A percentile compares a stretch with the other conserved stretches of the same genome.
These are phyloP conservation scores for Fimicolochytrium jonesii DNA, from an alignment of 192 early-diverging fungal genomes.

Conservation along the genomic window DNA sequence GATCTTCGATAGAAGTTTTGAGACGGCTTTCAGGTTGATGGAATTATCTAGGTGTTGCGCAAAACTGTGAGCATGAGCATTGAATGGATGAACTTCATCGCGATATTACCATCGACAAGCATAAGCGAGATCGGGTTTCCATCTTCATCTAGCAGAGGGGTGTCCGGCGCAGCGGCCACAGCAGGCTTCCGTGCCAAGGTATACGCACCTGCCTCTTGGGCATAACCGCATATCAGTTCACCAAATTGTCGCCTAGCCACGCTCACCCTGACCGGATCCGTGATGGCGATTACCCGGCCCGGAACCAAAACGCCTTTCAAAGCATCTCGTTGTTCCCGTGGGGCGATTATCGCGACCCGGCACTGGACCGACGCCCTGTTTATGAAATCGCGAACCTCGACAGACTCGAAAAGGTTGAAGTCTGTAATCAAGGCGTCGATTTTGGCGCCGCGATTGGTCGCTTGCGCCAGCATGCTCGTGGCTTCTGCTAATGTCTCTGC, in stretches of 20 bases:
- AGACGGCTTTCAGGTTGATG: slow-evolving; percentile 26
- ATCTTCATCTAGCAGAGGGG: neutral
- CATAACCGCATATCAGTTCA: no score
- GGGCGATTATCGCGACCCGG: neutral
- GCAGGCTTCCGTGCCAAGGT: no score
- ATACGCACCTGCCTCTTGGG: no score
- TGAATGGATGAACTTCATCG: no score
- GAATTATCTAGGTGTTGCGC: slow-evolving; percentile 12
- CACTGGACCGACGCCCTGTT: no score
- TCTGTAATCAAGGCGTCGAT: neutral
- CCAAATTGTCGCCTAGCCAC: no score
- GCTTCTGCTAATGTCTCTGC: neutral
- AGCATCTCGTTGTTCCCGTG: slow-evolving; percentile 19
- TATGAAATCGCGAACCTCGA: neutral
- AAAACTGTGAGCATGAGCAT: neutral
- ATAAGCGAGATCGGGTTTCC: slow-evolving; percentile 15
- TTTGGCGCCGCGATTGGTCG: no score
- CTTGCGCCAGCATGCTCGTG: neutral
- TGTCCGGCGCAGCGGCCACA: no score
- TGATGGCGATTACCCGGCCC: slow-evolving; percentile 1
- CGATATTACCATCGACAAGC: slow-evolving; percentile 29
- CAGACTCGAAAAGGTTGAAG: neutral
- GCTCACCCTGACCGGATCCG: slow-evolving; percentile 26
- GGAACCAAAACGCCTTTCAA: slow-evolving; percentile 1
- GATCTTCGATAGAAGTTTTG: slow-evolving; percentile 11